Conservation (phyloP, 2,329 filamentous ascomycete genomes). For the Trichoderma lentiforme region DNA sequence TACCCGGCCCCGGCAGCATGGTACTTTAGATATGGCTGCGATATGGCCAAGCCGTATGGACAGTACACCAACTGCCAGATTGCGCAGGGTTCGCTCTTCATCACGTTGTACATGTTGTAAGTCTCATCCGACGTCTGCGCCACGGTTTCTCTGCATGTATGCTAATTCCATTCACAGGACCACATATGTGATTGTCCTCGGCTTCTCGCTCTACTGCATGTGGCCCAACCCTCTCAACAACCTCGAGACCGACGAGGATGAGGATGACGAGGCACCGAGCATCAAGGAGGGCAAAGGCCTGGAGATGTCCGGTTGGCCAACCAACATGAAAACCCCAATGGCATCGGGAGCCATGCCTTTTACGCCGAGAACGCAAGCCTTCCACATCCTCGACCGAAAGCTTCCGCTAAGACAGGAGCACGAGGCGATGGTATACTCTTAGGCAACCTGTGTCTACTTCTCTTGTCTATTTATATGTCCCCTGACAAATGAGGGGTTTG, state of each 20-base stretch:
- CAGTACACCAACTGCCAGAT: conserved; percentile 61
- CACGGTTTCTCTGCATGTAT: neutral
- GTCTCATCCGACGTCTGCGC: conserved; percentile 29
- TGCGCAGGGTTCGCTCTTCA: conserved; percentile 64
- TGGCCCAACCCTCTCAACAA: conserved; percentile 55
- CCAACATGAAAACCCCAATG: conserved; percentile 21
- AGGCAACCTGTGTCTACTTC: neutral
- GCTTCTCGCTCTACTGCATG: conserved; percentile 57
- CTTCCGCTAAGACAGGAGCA: conserved; percentile 44
- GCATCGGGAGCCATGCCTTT: conserved; percentile 42
- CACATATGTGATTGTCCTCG: conserved; percentile 58
- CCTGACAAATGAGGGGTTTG: neutral
- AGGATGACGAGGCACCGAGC: conserved; percentile 32
- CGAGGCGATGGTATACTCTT: neutral
- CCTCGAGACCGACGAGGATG: conserved; percentile 40
- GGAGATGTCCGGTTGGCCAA: conserved; percentile 50
- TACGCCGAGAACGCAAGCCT: conserved; percentile 66
- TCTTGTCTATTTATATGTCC: neutral
- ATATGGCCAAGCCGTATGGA: conserved; percentile 51
- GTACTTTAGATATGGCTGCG: conserved; percentile 72
- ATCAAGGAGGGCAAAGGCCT: conserved; percentile 40
- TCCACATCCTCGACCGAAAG: conserved; percentile 59
- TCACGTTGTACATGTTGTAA: conserved; percentile 66
- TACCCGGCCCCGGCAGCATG: conserved; percentile 63
- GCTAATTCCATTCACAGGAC: conserved; percentile 19